These are phyloP conservation scores for Neurospora pannonica DNA, from an alignment of 495 filamentous ascomycete species.

Conservation along the genomic window DNA sequence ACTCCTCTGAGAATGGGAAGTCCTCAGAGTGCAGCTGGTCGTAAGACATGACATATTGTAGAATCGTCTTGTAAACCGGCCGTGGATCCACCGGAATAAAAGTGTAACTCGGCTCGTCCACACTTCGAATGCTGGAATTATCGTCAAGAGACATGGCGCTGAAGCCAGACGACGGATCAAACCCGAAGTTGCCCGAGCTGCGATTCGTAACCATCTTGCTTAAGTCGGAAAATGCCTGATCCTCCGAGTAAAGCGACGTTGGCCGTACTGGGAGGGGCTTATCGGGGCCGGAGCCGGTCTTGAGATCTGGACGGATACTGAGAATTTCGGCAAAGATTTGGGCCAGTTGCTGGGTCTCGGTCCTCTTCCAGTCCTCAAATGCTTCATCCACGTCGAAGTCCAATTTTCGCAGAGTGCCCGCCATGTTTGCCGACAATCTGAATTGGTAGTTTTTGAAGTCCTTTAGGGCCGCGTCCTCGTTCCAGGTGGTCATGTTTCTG, in stretches of 20 bases:
- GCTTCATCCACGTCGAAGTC: constrained; percentile 91
- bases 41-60: constrained; percentile 61
- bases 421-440: constrained; percentile 66
- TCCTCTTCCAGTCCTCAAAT: constrained; percentile 82
- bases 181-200: constrained; percentile 44
- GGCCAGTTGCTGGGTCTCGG: constrained; percentile 70
- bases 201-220: constrained; percentile 40
- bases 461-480: constrained; percentile 77
- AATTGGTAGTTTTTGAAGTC: constrained; percentile 91
- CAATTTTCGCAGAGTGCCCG: constrained; percentile 64
- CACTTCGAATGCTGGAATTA: constrained; percentile 36
- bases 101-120: constrained; percentile 56
- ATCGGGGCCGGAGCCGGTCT: constrained; percentile 43
- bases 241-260: constrained; percentile 29
- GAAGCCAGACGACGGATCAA: constrained; percentile 73
- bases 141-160: constrained; percentile 59
- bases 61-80: constrained; percentile 66
- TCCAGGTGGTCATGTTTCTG: constrained; percentile 70
- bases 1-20: constrained; percentile 70
- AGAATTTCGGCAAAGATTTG: constrained; percentile 89
- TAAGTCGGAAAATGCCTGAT: constrained; percentile 49
- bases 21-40: constrained; percentile 42
- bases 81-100: constrained; percentile 86
- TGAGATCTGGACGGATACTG: constrained; percentile 76
- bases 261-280: constrained; percentile 39